A percentile compares a stretch with the other conserved stretches of the same genome.
Conservation (phyloP, 148 eudicot species). For the Pouteria glomerata region DNA sequence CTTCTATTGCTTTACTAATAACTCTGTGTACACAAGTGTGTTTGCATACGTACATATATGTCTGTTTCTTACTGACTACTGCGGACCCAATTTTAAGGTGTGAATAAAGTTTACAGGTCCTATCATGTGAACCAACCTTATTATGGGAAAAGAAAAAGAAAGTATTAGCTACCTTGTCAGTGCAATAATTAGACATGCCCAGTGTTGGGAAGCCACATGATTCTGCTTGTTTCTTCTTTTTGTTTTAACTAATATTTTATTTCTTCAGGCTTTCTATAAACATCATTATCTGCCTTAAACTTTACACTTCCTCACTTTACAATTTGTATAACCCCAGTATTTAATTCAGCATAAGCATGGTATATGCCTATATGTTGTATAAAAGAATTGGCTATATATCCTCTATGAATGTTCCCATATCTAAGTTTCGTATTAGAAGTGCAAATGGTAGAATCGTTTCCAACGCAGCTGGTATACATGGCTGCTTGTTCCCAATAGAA, state of each 20-base stretch:
- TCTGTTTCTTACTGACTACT: neutral
- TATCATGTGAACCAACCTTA: neutral
- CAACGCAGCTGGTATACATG: neutral
- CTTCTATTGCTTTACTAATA: neutral
- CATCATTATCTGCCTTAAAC: neutral
- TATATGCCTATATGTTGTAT: neutral
- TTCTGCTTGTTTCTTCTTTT: neutral
- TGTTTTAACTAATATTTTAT: neutral
- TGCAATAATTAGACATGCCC: neutral
- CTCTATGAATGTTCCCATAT: neutral
- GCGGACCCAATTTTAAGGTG: neutral
- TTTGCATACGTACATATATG: neutral
- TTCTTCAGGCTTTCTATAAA: neutral
- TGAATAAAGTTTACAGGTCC: neutral
- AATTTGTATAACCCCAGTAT: neutral
- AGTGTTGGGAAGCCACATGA: slow-evolving; percentile 2
- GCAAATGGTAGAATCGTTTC: neutral
- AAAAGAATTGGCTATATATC: neutral
- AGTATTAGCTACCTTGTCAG: neutral
- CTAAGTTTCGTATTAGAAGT: neutral
- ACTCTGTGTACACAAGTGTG: neutral
- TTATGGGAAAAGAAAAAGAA: neutral
- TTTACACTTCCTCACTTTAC: neutral
- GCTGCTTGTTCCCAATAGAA: neutral
- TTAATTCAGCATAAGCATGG: neutral